Evolutionary conservation across 108 stramenopile genomes (phyloP), one percentile per base, ranked within the genome.

Genomic region (Conticribra weissflogii): DNA sequence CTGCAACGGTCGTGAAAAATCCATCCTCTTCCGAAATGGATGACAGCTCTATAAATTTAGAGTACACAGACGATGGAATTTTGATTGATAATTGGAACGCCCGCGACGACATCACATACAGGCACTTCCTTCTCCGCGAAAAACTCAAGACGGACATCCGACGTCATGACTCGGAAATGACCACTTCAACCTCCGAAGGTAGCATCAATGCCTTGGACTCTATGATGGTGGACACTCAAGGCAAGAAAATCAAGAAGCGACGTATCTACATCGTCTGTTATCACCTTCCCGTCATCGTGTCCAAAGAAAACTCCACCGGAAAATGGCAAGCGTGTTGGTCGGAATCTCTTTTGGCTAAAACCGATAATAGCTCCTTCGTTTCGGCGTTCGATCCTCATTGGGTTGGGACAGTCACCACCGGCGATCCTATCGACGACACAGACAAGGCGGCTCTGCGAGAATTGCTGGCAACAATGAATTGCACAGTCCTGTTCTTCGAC

Each of bases 271-370:
- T 91, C 30, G 82, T 88, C 14, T 91, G 90, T 65, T 91, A 83
- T 61, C 90, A 91, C 61, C 73, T 91, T 47, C 90, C 90, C 34
- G 74, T 91, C 25, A 64, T 56, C 9, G 54, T 91, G 5, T 64
- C 66, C 8, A 81, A 74, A 58, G 54, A 84, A 29, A 64, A 71
- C 30, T 46, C 59, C 32, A 65, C 59, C 5, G 78, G 72, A 18
- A 18, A 55, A 25, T 91, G 88, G 85, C 22, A 41, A 45, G 87
- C 83, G 2, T 45, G 52, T 34, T 91, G 90, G 90, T 64, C 83
- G 33, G 85, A 88, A 56, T 88, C 86, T 24, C 75, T 91, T 36
- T 80, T 91, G 53, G 78, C 88, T 24, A 88, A 85, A 59, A 85
- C 85, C 16, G 75, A 76, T 24, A 57, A 63, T 57, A 63, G 62